phyloP scores from a whole-genome alignment of 257 asterid genomes.

The Cynanchum wilfordii region DNA sequence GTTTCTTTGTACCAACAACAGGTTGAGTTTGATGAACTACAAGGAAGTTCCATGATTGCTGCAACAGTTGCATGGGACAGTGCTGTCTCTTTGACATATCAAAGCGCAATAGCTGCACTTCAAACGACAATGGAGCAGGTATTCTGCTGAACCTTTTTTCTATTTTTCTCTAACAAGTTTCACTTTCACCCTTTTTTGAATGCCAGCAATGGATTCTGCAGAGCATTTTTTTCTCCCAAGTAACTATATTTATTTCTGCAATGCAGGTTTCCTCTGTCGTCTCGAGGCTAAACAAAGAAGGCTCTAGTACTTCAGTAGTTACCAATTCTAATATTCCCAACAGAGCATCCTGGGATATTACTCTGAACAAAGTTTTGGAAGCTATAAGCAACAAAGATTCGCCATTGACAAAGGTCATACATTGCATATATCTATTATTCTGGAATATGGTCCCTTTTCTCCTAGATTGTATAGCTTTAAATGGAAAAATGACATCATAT shows the following conservation, averaged over 20 bases:
- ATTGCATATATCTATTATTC: background rate
- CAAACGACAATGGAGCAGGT: conserved; percentile 73
- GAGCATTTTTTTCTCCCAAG: background rate
- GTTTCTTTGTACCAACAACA: background rate
- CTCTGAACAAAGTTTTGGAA: conserved; percentile 67
- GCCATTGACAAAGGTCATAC: conserved; percentile 60
- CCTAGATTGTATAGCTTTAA: background rate
- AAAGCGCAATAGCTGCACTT: conserved; percentile 61
- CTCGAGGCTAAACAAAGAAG: conserved; percentile 28
- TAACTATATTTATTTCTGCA: background rate
- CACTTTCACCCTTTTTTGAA: background rate
- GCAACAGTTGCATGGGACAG: conserved; percentile 95
- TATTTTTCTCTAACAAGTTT: conserved; percentile 5
- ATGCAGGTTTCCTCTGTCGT: conserved; percentile 64
- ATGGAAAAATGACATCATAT: background rate
- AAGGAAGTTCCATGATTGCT: conserved; percentile 84
- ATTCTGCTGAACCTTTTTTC: background rate
- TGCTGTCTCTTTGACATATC: conserved; percentile 58
- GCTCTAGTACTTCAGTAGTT: conserved; percentile 37
- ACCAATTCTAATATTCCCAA: conserved; percentile 63
- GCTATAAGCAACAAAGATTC: conserved; percentile 51
- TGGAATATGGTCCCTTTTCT: background rate
- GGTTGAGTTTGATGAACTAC: conserved; percentile 81
- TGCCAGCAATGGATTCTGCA: background rate
- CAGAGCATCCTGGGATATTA: conserved; percentile 67